phyloP scores from a whole-genome alignment of 1,284 basidiomycete genomes.

The Agroathelia rolfsii region DNA sequence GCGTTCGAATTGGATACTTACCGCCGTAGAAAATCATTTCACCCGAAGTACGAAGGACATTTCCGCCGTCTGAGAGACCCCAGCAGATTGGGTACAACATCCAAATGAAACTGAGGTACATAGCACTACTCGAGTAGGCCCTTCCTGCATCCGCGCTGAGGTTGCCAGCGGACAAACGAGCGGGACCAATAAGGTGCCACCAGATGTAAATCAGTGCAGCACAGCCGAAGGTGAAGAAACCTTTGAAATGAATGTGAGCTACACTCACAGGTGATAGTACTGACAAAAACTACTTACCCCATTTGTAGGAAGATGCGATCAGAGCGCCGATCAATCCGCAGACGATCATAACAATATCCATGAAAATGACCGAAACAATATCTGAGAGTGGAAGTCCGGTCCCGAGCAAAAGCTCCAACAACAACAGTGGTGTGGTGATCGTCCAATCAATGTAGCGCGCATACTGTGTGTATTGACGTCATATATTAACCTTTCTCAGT shows the following conservation, averaged over 20 bases:
- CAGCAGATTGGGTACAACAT: slow-evolving; percentile 40
- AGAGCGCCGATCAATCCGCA: slow-evolving; percentile 42
- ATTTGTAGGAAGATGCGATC: slow-evolving; percentile 38
- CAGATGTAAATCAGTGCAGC: slow-evolving; percentile 37
- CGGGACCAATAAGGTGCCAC: no score
- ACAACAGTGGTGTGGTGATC: slow-evolving; percentile 46
- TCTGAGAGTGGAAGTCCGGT: slow-evolving; percentile 42
- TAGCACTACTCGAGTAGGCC: no score
- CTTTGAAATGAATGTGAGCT: no score
- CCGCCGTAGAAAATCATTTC: slow-evolving; percentile 51
- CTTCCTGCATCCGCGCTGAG: no score
- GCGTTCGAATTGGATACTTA: no score
- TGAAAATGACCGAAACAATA: slow-evolving; percentile 45
- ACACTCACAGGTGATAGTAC: no score
- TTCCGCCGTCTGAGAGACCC: slow-evolving; percentile 37
- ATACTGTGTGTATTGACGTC: slow-evolving; percentile 19
- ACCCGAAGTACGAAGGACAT: slow-evolving; percentile 32
- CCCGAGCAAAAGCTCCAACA: slow-evolving; percentile 40
- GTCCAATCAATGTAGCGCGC: slow-evolving; percentile 49
- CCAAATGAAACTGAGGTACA: slow-evolving; percentile 40
- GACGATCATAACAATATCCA: slow-evolving; percentile 39
- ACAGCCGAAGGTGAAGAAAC: slow-evolving; percentile 34
- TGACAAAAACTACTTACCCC: no score
- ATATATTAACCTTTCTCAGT: no score
- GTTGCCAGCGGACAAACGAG: no score